Evolutionary conservation across 1,284 basidiomycete genomes (phyloP).

Genomic region (Apiotrichum montevideense): DNA sequence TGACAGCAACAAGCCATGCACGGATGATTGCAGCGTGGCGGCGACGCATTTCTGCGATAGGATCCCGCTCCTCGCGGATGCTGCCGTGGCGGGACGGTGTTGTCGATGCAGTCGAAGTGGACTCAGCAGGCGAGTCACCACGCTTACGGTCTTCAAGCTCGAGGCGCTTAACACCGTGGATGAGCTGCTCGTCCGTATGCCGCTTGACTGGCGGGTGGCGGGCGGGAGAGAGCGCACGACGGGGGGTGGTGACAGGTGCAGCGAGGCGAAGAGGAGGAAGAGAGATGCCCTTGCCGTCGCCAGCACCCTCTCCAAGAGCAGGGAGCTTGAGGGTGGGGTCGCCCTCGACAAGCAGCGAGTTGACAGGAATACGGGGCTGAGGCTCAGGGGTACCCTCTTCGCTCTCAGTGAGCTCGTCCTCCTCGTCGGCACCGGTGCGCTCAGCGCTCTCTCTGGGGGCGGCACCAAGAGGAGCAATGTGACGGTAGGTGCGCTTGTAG

Average conservation of each 20-base stretch:
- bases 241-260: neutral
- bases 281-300: slow-evolving; percentile 2
- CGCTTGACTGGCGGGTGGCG: slow-evolving; percentile 35
- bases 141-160: slow-evolving; percentile 29
- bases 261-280: slow-evolving; percentile 11
- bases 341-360: slow-evolving; percentile 7
- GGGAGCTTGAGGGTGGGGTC: slow-evolving; percentile 24
- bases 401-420: slow-evolving; percentile 12
- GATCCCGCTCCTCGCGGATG: neutral
- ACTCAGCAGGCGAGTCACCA: slow-evolving; percentile 9
- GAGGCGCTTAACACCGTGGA: slow-evolving; percentile 42
- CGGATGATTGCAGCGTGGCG: slow-evolving; percentile 39
- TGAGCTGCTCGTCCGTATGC: slow-evolving; percentile 40
- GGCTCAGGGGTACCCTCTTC: slow-evolving; percentile 8
- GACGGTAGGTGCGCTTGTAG: slow-evolving; percentile 43
- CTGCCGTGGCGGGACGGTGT: neutral
- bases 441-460: slow-evolving; percentile 30
- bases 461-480: slow-evolving; percentile 42
- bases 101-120: neutral
- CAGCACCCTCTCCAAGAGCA: slow-evolving; percentile 7
- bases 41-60: slow-evolving; percentile 21
- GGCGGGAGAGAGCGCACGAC: slow-evolving; percentile 15
- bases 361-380: slow-evolving; percentile 6
- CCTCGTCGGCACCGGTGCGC: slow-evolving; percentile 23
- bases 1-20: slow-evolving; percentile 43